Base-by-base conservation (phyloP, 169 alveolate genomes). In the Plasmodium coatneyi region DNA sequence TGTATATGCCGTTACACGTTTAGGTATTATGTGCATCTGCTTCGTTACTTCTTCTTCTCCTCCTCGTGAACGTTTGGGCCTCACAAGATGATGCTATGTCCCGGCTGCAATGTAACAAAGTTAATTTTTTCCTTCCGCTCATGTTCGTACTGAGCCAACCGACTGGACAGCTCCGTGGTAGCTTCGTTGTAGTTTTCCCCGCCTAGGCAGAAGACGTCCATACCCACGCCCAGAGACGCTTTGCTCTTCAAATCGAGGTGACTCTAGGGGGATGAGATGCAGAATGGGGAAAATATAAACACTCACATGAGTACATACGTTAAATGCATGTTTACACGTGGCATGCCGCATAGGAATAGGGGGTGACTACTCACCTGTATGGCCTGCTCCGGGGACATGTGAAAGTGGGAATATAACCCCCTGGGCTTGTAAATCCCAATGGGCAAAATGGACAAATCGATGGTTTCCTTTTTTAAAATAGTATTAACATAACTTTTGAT, bases 381-480 rank as follows among this genome's bases (percentile, higher is more conserved):
- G 10, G 95, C 95, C 74, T 90, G 52, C 14, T 43, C 14, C 28
- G 95, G 95, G 25, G 95, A 90, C 95, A 90, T 90, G 66, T 90
- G 95, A 80, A 90, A 90, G 19, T 39, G 83, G n/a, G 41, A 19
- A 49, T 90, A 90, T 10, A 90, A 49, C 10, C 46, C 78, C 30
- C 84, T 71, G n/a, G 95, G 95, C 43, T 90, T 90, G 41, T 90
- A 90, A 66, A 90, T 90, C 6, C 95, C 95, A 72, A 90, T 90
- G 6, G 95, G 95, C 43, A 90, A 56, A 66, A 90, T 90, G 9
- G 95, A 80, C 28, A 90, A 49, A 80, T 90, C 95, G 14, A 90
- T 80, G 5, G 36, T 9, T 6, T 80, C 56, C 22, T 72, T 46
- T 66, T 60, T 87, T 25, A 79, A 25, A 36, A 87, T 19, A 78